These are phyloP conservation scores for Puccinia novopanici DNA, from an alignment of 1,284 basidiomycete species.

Conservation along the genomic window DNA sequence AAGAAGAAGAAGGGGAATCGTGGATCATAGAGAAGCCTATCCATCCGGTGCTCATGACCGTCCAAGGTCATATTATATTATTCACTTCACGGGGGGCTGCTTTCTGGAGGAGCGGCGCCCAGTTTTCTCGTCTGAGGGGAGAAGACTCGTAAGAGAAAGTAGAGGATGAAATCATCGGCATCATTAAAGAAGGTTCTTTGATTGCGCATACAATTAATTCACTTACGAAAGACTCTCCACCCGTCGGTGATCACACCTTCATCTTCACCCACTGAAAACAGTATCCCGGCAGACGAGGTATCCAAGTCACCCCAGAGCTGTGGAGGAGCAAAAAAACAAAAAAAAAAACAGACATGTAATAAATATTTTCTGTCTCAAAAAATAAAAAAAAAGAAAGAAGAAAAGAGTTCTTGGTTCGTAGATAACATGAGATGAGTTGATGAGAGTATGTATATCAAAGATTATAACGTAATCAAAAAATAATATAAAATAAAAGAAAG, in stretches of 20 bases:
- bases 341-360: neutral
- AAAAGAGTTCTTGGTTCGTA: neutral
- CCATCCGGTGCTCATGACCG: too few species aligned
- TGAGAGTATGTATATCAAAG: constrained; percentile 24
- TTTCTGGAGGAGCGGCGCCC: too few species aligned
- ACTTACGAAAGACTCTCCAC: neutral
- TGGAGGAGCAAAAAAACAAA: neutral
- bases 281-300: too few species aligned
- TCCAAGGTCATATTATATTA: too few species aligned
- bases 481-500: neutral
- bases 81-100: too few species aligned
- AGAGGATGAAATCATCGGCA: too few species aligned
- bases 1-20: too few species aligned
- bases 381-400: neutral
- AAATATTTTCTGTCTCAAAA: constrained; percentile 14
- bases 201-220: neutral
- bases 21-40: too few species aligned
- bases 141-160: too few species aligned
- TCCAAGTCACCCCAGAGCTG: too few species aligned
- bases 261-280: too few species aligned
- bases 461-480: constrained; percentile 30
- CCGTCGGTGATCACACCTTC: neutral
- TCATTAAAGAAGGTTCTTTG: neutral
- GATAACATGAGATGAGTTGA: neutral
- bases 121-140: too few species aligned